Percentiles rank a stretch among this genome's conserved stretches.
Conservation (phyloP, 768 basidiomycete genomes). For the Paxillus ammoniavirescens region DNA sequence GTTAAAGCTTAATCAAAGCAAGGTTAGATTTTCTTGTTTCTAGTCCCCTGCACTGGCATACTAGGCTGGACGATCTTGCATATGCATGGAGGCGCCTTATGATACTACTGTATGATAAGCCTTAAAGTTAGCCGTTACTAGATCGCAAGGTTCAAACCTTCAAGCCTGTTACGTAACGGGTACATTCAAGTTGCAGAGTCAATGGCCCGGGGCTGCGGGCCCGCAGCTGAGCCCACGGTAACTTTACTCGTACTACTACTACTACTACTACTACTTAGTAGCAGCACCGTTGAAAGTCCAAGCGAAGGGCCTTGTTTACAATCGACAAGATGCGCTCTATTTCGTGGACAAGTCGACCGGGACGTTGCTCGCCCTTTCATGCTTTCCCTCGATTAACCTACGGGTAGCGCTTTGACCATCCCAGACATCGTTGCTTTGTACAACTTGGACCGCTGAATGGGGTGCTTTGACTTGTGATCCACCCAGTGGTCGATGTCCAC, state of each 20-base stretch:
- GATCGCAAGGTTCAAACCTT: not conserved
- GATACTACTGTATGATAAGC: too few species aligned
- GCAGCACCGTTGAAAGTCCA: too few species aligned
- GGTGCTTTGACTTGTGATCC: constrained; percentile 12
- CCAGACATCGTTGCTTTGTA: not conserved
- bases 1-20: not conserved
- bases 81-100: too few species aligned
- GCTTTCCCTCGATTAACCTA: not conserved
- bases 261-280: too few species aligned
- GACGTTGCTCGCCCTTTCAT: not conserved
- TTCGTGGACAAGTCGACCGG: too few species aligned
- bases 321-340: too few species aligned
- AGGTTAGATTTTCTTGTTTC: not conserved
- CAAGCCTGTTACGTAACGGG: not conserved
- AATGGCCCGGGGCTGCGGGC: too few species aligned
- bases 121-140: too few species aligned
- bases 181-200: too few species aligned
- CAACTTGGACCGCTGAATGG: constrained; percentile 1
- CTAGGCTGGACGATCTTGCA: too few species aligned
- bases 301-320: too few species aligned
- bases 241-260: too few species aligned
- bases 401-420: constrained; percentile 7
- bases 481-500: constrained; percentile 3
- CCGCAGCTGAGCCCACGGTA: not conserved
- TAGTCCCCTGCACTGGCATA: not conserved